Percentiles rank a stretch among this genome's conserved stretches.
phyloP scores from a whole-genome alignment of 768 basidiomycete genomes.

The Mrakia gelida region DNA sequence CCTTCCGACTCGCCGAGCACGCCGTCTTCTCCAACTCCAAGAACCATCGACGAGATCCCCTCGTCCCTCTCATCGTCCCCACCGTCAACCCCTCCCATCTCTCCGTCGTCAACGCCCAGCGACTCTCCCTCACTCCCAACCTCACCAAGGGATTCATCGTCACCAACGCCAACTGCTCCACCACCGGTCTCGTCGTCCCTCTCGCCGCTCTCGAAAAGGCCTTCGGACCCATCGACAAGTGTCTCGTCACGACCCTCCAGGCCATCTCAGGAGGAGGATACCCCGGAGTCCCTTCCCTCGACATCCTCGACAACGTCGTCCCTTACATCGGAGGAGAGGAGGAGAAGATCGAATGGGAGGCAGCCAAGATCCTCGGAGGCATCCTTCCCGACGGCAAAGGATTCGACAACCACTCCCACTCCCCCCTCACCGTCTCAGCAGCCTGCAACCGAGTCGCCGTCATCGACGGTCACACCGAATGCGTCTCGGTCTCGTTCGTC shows the following conservation, averaged over 20 bases:
- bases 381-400: constrained; percentile 54
- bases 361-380: constrained; percentile 91
- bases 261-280: constrained; percentile 98
- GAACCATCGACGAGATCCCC: constrained; percentile 85
- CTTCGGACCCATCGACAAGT: constrained; percentile 89
- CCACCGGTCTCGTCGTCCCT: constrained; percentile 88
- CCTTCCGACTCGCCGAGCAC: constrained; percentile 80
- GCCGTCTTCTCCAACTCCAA: constrained; percentile 97
- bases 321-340: constrained; percentile 86
- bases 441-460: constrained; percentile 93
- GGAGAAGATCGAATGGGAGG: constrained; percentile 99
- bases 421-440: constrained; percentile 84
- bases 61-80: constrained; percentile 91
- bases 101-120: constrained; percentile 78
- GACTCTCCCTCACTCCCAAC: constrained; percentile 58
- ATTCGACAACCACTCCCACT: constrained; percentile 79
- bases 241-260: constrained; percentile 92
- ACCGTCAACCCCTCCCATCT: constrained; percentile 87
- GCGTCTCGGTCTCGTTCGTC: constrained; percentile 79
- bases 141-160: constrained; percentile 80
- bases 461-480: constrained; percentile 89
- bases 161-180: constrained; percentile 97
- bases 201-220: constrained; percentile 80
- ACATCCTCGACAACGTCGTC: constrained; percentile 93
- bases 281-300: constrained; percentile 82